Evolutionary conservation across 345 rosid genomes (phyloP).

Genomic region (Salix dunnii): DNA sequence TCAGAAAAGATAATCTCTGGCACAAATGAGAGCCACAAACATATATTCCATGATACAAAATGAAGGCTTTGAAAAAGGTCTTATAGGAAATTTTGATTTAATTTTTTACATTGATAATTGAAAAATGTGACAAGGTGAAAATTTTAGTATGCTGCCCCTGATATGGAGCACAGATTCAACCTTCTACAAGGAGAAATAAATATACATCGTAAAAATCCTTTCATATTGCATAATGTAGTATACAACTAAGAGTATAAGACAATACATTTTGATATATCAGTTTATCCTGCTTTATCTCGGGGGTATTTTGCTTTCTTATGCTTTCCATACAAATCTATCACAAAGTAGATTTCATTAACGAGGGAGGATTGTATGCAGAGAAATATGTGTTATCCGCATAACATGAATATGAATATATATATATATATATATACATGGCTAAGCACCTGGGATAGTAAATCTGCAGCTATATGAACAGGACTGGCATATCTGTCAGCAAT

Average conservation of each 20-base stretch:
- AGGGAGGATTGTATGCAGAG: neutral
- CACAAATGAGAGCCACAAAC: neutral
- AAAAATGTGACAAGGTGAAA: neutral
- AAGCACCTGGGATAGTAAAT: constrained; percentile 86
- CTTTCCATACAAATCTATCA: no score
- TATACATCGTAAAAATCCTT: neutral
- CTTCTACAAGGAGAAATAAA: neutral
- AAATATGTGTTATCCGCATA: neutral
- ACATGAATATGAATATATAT: neutral
- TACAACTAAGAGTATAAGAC: no score
- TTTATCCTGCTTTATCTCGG: neutral
- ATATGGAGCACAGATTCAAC: neutral
- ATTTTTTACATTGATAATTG: neutral
- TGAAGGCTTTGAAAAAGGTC: neutral
- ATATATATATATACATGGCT: neutral
- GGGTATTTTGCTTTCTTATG: no score
- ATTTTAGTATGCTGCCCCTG: neutral
- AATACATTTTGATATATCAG: neutral
- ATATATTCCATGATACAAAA: neutral
- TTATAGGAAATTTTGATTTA: neutral
- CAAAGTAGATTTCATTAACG: neutral
- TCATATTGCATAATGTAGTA: neutral
- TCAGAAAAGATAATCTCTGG: neutral
- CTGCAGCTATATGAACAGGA: constrained; percentile 90
- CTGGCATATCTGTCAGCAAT: constrained; percentile 78